Base-by-base conservation (phyloP, 148 eudicot genomes). In the Camellia granthamiana region DNA sequence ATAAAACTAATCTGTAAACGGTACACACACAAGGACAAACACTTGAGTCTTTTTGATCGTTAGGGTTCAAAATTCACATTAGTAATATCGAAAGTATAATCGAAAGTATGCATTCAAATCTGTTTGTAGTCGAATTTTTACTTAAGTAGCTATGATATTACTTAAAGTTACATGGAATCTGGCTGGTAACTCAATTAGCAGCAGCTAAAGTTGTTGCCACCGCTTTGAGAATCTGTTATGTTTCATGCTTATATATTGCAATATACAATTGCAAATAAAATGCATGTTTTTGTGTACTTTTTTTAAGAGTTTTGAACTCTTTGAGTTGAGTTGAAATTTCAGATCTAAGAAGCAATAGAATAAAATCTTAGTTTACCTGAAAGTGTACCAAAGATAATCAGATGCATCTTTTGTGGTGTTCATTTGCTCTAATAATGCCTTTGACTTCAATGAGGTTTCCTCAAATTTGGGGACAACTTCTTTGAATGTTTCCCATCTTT, bases 331-430 rank as follows among this genome's bases (percentile, higher is more conserved):
- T 65, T 38, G 46, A 7, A 5, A 49, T 15, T 38, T 21, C 47
- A 42, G 14, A 59, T 14, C 19, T 10, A 9, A 51, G 4, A 19
- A 58, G 52, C 21, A 12, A 38, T 8, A 75, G 30, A 42, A 51
- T 5, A 47, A 43, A 59, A 21, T 7, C 14, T 10, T 41, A 59
- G 61, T 13, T 83, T 85, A 89, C 92, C 92, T 87, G 79, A 85
- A 43, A 46, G 87, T 87, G 85, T 87, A 89, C 92, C 92, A 89
- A 19, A 89, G 85, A 81, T 87, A 89, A 79, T 89, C 92, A 49
- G 92, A 84, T 56, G 19, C 42, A 65, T 89, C 93, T 77, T 89
- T 87, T 66, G 96, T 87, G 0, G 90, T 82, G 66, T 81, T 85
- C 81, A 82, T 85, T 23, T 92, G 96, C 49, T 92, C 96, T 81